Evolutionary conservation across 2,329 filamentous ascomycete genomes (phyloP), one percentile per base, ranked within the genome.

Genomic region (Lasiodiplodia citricola): DNA sequence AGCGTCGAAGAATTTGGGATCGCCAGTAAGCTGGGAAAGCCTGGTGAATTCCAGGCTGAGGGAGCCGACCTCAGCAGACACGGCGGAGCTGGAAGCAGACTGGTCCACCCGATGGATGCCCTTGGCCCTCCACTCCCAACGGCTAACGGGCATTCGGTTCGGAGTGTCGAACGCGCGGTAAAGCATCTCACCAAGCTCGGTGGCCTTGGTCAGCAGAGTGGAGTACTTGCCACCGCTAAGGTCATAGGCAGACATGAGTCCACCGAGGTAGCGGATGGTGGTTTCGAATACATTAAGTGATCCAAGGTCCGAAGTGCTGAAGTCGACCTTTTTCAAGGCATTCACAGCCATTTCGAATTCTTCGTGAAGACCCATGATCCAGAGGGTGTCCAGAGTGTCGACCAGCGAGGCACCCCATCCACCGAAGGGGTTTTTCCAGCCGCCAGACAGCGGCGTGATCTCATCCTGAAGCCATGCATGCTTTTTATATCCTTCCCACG

Each of bases 371-470:
- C 78, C 87, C 87, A 90, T 88, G 56, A 91, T 89, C 82, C 84
- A 86, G 2, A 90, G 82, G 0, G 87, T 88, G 70, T 90, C 88
- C 63, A 90, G 80, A 0, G 84, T 79, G 73, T 91, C 88, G 28
- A 90, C 84, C 62, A 90, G 75, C 0, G 87, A 89, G 2, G 87
- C 88, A 0, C 82, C 87, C 83, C 86, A 88, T 28, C 84, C 84
- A 11, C 85, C 85, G 72, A 87, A 87, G 0, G 78, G 77, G 67
- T 85, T 82, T 68, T 81, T 84, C 21, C 74, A 80, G n/a, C 74
- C 73, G 51, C 84, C 85, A 21, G 80, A 80, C 2, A 87, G 77
- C 13, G 86, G 86, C 31, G 77, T 74, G 10, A 88, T 74, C 75
- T 88, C 86, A 70, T 88, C 86, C 18, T 81, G 77, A 57, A 83